Evolutionary conservation across 495 filamentous ascomycete genomes (phyloP).

Genomic region (Collariella sp.): DNA sequence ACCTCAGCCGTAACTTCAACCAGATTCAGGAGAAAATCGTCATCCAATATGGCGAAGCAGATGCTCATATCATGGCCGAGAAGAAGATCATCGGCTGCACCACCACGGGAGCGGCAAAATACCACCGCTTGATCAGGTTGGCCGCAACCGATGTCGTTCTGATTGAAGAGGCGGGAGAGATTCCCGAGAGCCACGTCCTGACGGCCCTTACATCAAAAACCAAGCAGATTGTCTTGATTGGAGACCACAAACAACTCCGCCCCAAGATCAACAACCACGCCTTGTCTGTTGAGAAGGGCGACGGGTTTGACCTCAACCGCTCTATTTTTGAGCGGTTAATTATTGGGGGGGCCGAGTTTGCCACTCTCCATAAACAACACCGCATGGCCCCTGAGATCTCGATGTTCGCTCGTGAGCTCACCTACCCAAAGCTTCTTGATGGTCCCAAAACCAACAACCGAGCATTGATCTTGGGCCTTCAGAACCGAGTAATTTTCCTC

Average conservation of each 20-base stretch:
- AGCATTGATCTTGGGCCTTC: constrained; percentile 48
- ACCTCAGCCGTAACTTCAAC: constrained; percentile 36
- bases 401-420: constrained; percentile 46
- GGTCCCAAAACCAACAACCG: constrained; percentile 44
- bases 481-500: constrained; percentile 55
- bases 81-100: constrained; percentile 68
- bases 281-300: constrained; percentile 57
- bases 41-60: constrained; percentile 37
- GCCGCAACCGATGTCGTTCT: constrained; percentile 49
- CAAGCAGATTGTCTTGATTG: constrained; percentile 64
- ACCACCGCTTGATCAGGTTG: constrained; percentile 42
- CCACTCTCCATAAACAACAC: constrained; percentile 54
- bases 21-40: constrained; percentile 32
- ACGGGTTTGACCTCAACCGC: constrained; percentile 60
- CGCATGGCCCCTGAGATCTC: constrained; percentile 69
- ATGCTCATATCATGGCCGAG: constrained; percentile 35
- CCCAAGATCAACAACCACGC: constrained; percentile 60
- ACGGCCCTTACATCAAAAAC: constrained; percentile 51
- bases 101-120: constrained; percentile 64
- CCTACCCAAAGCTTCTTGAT: constrained; percentile 59
- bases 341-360: constrained; percentile 44
- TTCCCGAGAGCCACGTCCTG: constrained; percentile 62
- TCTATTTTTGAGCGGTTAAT: constrained; percentile 69
- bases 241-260: constrained; percentile 69
- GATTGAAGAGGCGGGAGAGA: constrained; percentile 75